Evolutionary conservation across 345 rosid species (phyloP).

Genomic region (Theobroma cacao): DNA sequence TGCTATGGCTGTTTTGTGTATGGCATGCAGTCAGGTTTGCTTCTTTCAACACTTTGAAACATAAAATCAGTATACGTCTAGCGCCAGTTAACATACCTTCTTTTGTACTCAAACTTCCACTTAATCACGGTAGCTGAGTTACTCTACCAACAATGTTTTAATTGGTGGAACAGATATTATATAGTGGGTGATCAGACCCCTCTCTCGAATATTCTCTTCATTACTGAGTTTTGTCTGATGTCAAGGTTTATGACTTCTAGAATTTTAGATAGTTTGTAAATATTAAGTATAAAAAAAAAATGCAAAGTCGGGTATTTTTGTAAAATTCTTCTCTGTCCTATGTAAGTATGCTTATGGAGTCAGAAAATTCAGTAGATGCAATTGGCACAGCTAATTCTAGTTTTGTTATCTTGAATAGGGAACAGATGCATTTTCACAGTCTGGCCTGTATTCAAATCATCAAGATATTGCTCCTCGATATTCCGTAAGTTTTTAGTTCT

Average conservation of each 20-base stretch:
- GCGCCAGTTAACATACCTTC: not conserved
- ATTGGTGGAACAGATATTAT: not conserved
- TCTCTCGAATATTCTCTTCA: not conserved
- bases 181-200: not conserved
- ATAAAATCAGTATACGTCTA: not conserved
- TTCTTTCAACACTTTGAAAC: not conserved
- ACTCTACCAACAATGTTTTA: not conserved
- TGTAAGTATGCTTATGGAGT: not conserved
- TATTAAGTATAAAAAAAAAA: too few species aligned
- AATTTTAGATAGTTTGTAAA: not conserved
- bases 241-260: not conserved
- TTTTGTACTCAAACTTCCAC: not conserved
- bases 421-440: constrained; percentile 93
- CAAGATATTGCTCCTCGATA: constrained; percentile 97
- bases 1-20: constrained; percentile 74
- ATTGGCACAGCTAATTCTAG: not conserved
- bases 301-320: not conserved
- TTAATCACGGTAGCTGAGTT: not conserved
- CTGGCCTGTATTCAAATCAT: constrained; percentile 92
- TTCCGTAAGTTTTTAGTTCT: constrained; percentile 57
- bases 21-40: constrained; percentile 91
- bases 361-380: not conserved
- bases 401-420: constrained; percentile 41
- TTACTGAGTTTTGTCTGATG: not conserved
- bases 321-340: not conserved